phyloP scores from a whole-genome alignment of 345 rosid species.

The Hibiscus tridactylites region DNA sequence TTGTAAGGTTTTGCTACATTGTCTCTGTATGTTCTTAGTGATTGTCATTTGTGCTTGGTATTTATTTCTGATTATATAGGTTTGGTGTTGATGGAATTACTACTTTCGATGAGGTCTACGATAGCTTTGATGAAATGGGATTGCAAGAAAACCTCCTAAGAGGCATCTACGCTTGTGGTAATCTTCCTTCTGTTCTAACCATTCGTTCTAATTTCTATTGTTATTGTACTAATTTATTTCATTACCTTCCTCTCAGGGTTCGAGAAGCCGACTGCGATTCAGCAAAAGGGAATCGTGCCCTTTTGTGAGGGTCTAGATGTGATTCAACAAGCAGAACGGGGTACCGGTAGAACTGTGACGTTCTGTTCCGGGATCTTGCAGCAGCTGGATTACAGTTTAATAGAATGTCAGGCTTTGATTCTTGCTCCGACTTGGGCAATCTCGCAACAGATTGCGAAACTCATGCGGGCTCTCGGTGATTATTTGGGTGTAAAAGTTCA shows the following conservation, averaged over 20 bases:
- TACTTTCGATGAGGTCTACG: constrained; percentile 34
- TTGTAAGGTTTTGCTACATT: no score
- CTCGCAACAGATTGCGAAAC: constrained; percentile 23
- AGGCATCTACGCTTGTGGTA: constrained; percentile 45
- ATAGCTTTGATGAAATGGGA: constrained; percentile 46
- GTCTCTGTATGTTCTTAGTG: no score
- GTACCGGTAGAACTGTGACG: constrained; percentile 25
- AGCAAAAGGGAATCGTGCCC: constrained; percentile 24
- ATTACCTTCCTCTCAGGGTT: constrained; percentile 1
- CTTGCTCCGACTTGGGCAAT: constrained; percentile 26
- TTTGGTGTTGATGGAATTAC: constrained; percentile 11
- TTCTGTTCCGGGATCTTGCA: constrained; percentile 25
- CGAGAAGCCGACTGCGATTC: constrained; percentile 26
- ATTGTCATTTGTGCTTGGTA: no score
- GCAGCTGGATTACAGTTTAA: constrained; percentile 18
- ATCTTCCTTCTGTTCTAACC: not conserved
- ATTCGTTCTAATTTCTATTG: not conserved
- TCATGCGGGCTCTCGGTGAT: constrained; percentile 24
- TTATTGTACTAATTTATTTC: not conserved
- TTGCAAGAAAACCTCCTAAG: constrained; percentile 39
- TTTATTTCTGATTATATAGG: no score
- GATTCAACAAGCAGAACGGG: constrained; percentile 27
- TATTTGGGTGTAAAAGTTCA: constrained; percentile 23
- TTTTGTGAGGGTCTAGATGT: constrained; percentile 24
- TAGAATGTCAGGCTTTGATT: constrained; percentile 25